Conservation (phyloP, 441 rosid species). For the Viola pubescens region DNA sequence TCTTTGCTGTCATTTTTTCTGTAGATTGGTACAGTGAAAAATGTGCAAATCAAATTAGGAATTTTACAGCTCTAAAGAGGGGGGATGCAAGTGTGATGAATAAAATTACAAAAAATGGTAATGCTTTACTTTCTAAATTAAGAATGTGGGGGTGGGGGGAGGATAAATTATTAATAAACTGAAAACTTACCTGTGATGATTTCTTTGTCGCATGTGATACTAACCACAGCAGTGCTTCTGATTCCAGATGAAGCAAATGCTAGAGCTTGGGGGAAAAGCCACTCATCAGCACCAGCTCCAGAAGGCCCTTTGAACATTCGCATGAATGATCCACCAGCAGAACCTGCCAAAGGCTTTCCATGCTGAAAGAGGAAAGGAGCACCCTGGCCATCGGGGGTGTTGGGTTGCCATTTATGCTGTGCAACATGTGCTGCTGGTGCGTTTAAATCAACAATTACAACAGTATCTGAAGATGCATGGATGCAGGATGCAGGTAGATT, state of each 20-base stretch:
- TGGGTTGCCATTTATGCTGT: constrained; percentile 95
- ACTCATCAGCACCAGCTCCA: constrained; percentile 55
- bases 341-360: constrained; percentile 57
- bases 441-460: constrained; percentile 69
- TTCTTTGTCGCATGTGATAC: constrained; percentile 75
- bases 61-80: too few species aligned
- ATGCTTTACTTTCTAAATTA: background rate
- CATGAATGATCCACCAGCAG: constrained; percentile 71
- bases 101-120: background rate
- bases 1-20: too few species aligned
- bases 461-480: constrained; percentile 79
- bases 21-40: too few species aligned
- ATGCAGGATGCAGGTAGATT: constrained; percentile 95
- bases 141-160: background rate
- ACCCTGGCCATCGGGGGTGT: constrained; percentile 96
- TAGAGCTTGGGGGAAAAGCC: constrained; percentile 84
- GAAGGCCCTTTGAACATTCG: constrained; percentile 88
- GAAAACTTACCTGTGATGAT: constrained; percentile 70
- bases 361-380: constrained; percentile 93
- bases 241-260: constrained; percentile 89
- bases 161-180: background rate
- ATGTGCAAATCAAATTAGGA: too few species aligned
- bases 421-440: constrained; percentile 94
- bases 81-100: too few species aligned
- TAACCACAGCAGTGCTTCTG: constrained; percentile 73